These are phyloP conservation scores for Emydomyces testavorans DNA, from an alignment of 2,329 filamentous ascomycete species.

Conservation along the genomic window DNA sequence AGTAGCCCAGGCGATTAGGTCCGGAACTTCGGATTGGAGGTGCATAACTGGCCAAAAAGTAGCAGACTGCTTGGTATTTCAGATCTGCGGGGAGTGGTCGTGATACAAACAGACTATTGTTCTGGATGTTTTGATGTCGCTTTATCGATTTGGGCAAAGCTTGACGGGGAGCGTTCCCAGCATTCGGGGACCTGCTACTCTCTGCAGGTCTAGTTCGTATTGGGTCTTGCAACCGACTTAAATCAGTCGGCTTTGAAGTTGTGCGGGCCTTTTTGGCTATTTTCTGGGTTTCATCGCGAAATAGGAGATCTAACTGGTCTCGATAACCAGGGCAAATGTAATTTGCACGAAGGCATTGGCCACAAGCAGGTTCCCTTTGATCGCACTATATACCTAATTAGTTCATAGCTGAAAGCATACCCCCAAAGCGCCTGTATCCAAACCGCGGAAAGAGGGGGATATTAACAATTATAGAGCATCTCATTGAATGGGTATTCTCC, in stretches of 20 bases:
- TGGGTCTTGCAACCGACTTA: not conserved
- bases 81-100: slow-evolving; percentile 9
- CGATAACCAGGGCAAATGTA: slow-evolving; percentile 54
- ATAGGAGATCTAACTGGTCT: slow-evolving; percentile 53
- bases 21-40: slow-evolving; percentile 23
- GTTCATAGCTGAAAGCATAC: not conserved
- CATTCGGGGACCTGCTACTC: not conserved
- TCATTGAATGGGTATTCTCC: not conserved
- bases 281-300: slow-evolving; percentile 54
- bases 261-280: slow-evolving; percentile 44
- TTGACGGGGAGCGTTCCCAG: not conserved
- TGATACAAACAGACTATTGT: not conserved
- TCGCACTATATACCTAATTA: slow-evolving; percentile 37
- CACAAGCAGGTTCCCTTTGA: slow-evolving; percentile 49
- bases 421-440: not conserved
- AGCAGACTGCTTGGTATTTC: slow-evolving; percentile 27
- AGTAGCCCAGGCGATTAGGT: slow-evolving; percentile 20
- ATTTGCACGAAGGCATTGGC: slow-evolving; percentile 50
- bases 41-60: slow-evolving; percentile 28
- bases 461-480: too few species aligned
- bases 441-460: not conserved
- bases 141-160: not conserved
- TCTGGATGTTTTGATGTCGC: not conserved
- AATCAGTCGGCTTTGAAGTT: not conserved
- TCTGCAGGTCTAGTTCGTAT: not conserved